Base-by-base conservation (phyloP, 495 filamentous ascomycete genomes). In the Bacidia gigantensis region DNA sequence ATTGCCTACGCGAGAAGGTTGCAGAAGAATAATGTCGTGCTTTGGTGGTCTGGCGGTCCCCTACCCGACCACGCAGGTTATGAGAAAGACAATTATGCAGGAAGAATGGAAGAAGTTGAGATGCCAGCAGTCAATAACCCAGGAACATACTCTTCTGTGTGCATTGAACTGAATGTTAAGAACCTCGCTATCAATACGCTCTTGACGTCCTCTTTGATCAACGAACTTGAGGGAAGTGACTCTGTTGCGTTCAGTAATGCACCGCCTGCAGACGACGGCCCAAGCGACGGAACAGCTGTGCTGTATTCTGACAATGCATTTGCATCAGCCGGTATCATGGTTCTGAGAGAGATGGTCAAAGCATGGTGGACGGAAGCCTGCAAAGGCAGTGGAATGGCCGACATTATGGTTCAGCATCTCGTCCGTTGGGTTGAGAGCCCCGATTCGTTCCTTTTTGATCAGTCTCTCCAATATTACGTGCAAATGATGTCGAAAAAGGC, bases 111-210 rank as follows among this genome's bases (percentile, higher is more conserved):
- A 57, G 84, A 74, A n/a, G 86, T 97, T 21, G 80, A 86, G 51
- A 95, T 96, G 89, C 92, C 92, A 0, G 82, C 82, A 26, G 80
- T 95, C 58, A 97, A 99, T 61, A 84, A 83, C 39, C 86, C 90
- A 2, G 88, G 87, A 41, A 87, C 90, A 0, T 99, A 95, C 65
- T 84, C 88, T 0, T 95, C 90, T 0, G 93, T 99, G 7, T 99
- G 92, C 66, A 94, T 99, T 52, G 92, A 99, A 57, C 68, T 99
- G 20, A 86, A 92, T 53, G 78, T 99, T 46, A 85, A 88, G 2
- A 97, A 97, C 60, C 76, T 99, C 3, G 86, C 89, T 3, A 97
- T 99, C 65, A 99, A 99, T 65, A 97, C 93, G 2, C 90, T 99
- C 52, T 74, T 99, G 38, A 95, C 93, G 0, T 95, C 92, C 0